Evolutionary conservation across 352 stramenopile species (phyloP), one percentile per base, ranked within the genome.

Genomic region (Poterioochromonas sp.): DNA sequence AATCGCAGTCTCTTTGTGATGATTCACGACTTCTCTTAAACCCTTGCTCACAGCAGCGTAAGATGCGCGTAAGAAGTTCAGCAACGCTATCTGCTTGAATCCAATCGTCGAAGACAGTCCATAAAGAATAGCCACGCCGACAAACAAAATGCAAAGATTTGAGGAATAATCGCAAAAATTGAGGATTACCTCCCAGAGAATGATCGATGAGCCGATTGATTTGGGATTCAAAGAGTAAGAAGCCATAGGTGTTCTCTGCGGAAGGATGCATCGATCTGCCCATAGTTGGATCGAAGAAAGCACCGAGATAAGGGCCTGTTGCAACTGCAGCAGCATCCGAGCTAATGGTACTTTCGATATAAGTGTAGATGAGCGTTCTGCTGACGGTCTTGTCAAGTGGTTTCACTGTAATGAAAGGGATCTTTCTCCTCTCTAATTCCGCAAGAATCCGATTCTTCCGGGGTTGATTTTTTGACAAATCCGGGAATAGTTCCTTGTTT

Each of bases 111-210:
- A 63, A 71, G 34, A 74, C 54, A 41, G 11, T 40, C 73, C 73
- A 81, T n/a, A 81, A 34, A 12, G 78, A 79, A 68, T 80, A 81
- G n/a, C 79, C 79, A 37, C 79, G 12, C 12, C 22, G 44, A 2
- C 12, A 32, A 18, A 43, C 53, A 35, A 62, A 81, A 34, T 81
- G 43, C 34, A 77, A 34, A 58, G 60, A 74, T 15, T 60, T 20
- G 0, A 81, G 51, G 39, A 81, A 76, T 5, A 77, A 51, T 47
- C 79, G 41, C 34, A 81, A 68, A 60, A 81, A 81, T 18, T 79
- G 47, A 11, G 79, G 79, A 53, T 73, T 80, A 18, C 32, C 58
- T 0, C 43, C 69, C 26, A 76, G 60, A n/a, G 29, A 22, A 58
- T 81, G 76, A 22, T 2, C 8, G 20, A 80, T 29, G 22, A 81